A percentile compares a stretch with the other conserved stretches of the same genome.
Evolutionary conservation across 768 basidiomycete species (phyloP).

Genomic region (Postia placenta): DNA sequence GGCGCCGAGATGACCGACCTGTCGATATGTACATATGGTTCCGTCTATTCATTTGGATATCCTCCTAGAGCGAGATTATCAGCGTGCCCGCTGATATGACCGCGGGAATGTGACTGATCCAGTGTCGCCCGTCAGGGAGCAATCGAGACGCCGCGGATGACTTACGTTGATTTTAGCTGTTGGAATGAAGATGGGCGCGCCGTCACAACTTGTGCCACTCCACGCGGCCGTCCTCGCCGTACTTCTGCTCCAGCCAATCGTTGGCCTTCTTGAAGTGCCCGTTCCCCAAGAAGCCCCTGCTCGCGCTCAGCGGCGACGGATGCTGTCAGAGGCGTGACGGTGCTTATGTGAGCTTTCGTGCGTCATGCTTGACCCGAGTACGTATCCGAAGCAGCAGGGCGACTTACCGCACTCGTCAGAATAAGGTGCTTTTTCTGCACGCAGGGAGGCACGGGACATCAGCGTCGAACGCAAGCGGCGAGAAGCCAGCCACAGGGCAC

Average conservation of each 20-base stretch:
- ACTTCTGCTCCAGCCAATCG: conserved; percentile 76
- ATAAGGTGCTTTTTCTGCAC: conserved; percentile 73
- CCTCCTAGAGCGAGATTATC: too few relatives aligned
- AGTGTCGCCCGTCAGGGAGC: too few relatives aligned
- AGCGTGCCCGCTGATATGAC: too few relatives aligned
- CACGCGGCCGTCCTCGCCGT: conserved; percentile 66
- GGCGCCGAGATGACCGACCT: not conserved
- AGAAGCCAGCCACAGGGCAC: conserved; percentile 7
- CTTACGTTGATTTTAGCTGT: too few relatives aligned
- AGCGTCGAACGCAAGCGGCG: not conserved
- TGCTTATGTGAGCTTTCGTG: not conserved
- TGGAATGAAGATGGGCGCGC: not conserved
- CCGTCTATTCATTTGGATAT: too few relatives aligned
- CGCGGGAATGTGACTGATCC: too few relatives aligned
- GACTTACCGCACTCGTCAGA: conserved; percentile 67
- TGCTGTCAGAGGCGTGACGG: conserved; percentile 42
- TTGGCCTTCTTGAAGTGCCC: conserved; percentile 86
- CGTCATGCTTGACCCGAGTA: not conserved
- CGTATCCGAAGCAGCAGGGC: not conserved
- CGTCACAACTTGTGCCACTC: conserved; percentile 56
- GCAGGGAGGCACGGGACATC: not conserved
- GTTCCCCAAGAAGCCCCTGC: conserved; percentile 81
- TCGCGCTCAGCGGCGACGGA: conserved; percentile 77
- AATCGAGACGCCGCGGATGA: too few relatives aligned
- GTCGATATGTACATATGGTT: not conserved